Evolutionary conservation across 2,329 filamentous ascomycete species (phyloP).

Genomic region (Scedosporium boydii): DNA sequence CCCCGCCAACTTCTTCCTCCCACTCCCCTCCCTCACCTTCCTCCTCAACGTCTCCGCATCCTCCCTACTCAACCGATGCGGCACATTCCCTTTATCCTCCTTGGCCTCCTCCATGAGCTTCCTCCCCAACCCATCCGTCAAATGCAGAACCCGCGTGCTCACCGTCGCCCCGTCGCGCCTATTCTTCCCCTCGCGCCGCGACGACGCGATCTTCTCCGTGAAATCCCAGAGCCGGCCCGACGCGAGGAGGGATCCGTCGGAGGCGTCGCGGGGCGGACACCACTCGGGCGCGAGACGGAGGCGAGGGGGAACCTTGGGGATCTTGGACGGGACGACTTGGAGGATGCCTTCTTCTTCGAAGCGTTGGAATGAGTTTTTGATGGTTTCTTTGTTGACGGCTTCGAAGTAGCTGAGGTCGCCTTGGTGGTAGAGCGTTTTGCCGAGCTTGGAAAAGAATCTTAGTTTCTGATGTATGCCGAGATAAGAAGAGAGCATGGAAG

Average conservation of each 20-base stretch:
- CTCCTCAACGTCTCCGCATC: constrained; percentile 35
- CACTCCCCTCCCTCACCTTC: constrained; percentile 35
- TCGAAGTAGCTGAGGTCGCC: constrained; percentile 96
- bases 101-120: constrained; percentile 55
- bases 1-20: constrained; percentile 38
- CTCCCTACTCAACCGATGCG: constrained; percentile 35
- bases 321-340: constrained; percentile 59
- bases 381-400: constrained; percentile 94
- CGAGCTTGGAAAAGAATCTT: constrained; percentile 44
- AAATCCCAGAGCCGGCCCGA: constrained; percentile 84
- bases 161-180: constrained; percentile 87
- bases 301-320: constrained; percentile 48
- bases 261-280: constrained; percentile 56
- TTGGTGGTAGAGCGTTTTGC: constrained; percentile 95
- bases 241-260: constrained; percentile 52
- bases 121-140: constrained; percentile 66
- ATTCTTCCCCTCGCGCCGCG: constrained; percentile 88
- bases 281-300: constrained; percentile 66
- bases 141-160: constrained; percentile 64
- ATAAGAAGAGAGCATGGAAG: background rate
- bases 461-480: background rate
- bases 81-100: constrained; percentile 26
- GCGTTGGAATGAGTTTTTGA: constrained; percentile 83
- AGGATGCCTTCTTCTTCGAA: constrained; percentile 90
- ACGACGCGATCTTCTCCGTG: constrained; percentile 75